phyloP scores from a whole-genome alignment of 2,329 filamentous ascomycete genomes.

The Botrytis squamosa region DNA sequence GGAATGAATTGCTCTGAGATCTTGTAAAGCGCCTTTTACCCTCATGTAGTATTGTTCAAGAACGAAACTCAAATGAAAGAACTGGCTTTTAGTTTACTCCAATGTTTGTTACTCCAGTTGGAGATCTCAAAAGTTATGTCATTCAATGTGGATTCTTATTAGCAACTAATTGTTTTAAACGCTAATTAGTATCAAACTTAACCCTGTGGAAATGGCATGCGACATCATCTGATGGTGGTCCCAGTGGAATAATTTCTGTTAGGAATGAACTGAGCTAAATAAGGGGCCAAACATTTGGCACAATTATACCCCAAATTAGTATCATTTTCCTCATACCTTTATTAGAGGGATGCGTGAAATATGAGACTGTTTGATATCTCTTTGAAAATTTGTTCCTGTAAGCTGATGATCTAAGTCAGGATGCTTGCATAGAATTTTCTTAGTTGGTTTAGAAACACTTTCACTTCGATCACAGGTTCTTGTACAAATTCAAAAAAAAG shows the following conservation, averaged over 20 bases:
- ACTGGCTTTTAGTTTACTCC: neutral
- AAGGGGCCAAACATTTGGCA: neutral
- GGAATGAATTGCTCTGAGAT: too few relatives aligned
- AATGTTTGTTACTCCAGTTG: neutral
- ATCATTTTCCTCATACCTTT: neutral
- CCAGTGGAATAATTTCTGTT: neutral
- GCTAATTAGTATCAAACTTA: neutral
- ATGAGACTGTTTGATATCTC: neutral
- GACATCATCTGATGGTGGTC: neutral
- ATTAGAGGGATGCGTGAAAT: neutral
- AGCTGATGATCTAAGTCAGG: neutral
- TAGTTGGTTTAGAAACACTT: neutral
- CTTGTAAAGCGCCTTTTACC: fast-evolving
- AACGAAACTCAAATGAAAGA: neutral
- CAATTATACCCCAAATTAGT: neutral
- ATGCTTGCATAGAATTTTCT: neutral
- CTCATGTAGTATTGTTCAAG: neutral
- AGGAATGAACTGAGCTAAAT: neutral
- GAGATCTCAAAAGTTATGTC: neutral
- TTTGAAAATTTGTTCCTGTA: neutral
- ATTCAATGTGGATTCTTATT: neutral
- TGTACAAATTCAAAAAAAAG: neutral
- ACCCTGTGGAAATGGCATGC: neutral
- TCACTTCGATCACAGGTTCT: neutral
- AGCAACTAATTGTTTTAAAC: neutral